Evolutionary conservation across 23 red algal species (phyloP).

Genomic region (Gracilariopsis chorda): DNA sequence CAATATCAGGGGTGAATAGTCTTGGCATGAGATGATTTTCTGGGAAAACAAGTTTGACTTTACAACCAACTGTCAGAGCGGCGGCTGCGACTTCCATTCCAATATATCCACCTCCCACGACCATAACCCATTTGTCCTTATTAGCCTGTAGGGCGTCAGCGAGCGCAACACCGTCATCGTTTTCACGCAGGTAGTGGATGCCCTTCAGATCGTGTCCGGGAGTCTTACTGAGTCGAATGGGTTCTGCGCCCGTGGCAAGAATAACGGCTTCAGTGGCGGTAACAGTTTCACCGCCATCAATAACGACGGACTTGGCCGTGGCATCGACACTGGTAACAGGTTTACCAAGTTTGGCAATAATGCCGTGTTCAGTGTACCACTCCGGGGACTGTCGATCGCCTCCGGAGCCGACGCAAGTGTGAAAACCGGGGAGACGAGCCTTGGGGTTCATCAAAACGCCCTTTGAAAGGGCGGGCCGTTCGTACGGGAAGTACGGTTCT

Average conservation of each 20-base stretch:
- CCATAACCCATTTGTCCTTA: slow-evolving; percentile 76
- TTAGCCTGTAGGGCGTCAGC: slow-evolving; percentile 73
- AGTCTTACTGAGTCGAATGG: slow-evolving; percentile 67
- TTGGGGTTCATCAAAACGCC: slow-evolving; percentile 80
- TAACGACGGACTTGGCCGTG: slow-evolving; percentile 32
- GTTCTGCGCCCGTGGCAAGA: slow-evolving; percentile 70
- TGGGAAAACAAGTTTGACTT: slow-evolving; percentile 91
- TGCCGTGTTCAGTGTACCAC: slow-evolving; percentile 85
- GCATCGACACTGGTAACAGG: slow-evolving; percentile 68
- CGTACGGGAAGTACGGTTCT: slow-evolving; percentile 89
- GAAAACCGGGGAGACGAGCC: slow-evolving; percentile 90
- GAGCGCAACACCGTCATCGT: slow-evolving; percentile 74
- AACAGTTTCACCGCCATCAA: slow-evolving; percentile 45
- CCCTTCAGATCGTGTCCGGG: slow-evolving; percentile 77
- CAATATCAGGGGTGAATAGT: slow-evolving; percentile 91
- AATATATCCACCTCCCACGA: slow-evolving; percentile 98
- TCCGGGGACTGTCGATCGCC: slow-evolving; percentile 85
- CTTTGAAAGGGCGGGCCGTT: slow-evolving; percentile 96
- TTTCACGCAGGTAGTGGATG: slow-evolving; percentile 85
- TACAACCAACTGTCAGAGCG: slow-evolving; percentile 57
- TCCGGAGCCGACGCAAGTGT: slow-evolving; percentile 96
- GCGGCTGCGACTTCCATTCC: slow-evolving; percentile 98
- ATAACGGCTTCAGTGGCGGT: slow-evolving; percentile 65
- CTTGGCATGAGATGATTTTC: slow-evolving; percentile 93
- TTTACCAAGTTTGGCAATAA: slow-evolving; percentile 72